A percentile compares a stretch with the other conserved stretches of the same genome.
These are phyloP conservation scores for Eremomyces bilateralis DNA, from an alignment of 495 filamentous ascomycete species.

Conservation along the genomic window DNA sequence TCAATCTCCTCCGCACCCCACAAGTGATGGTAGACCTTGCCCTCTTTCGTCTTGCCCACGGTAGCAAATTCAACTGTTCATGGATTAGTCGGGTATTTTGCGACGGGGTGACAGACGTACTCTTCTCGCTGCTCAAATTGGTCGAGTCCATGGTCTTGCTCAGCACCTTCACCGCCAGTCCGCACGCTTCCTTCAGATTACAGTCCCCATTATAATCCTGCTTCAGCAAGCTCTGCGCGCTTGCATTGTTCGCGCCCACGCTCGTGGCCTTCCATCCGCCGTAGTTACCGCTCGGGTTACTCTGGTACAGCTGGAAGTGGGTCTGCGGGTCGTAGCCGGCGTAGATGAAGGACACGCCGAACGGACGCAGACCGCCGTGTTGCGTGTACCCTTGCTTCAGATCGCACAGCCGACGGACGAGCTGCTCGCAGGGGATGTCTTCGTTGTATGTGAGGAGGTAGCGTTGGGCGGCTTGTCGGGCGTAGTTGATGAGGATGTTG, in stretches of 20 bases:
- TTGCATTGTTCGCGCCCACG: constrained; percentile 93
- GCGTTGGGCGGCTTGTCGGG: constrained; percentile 83
- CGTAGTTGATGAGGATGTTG: constrained; percentile 99
- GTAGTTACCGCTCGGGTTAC: constrained; percentile 98
- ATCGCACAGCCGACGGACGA: constrained; percentile 90
- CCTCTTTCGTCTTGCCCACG: constrained; percentile 80
- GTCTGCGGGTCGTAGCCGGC: constrained; percentile 87
- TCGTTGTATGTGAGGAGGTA: constrained; percentile 99
- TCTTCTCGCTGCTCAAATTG: constrained; percentile 96
- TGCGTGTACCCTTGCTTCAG: constrained; percentile 99
- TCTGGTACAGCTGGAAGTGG: constrained; percentile 97
- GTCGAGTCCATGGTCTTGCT: constrained; percentile 99
- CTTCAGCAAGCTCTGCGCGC: constrained; percentile 91
- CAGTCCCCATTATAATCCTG: constrained; percentile 99
- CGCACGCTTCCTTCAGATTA: constrained; percentile 86
- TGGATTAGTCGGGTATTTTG: too few species aligned
- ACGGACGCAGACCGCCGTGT: constrained; percentile 90
- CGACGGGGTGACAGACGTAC: constrained; percentile 28
- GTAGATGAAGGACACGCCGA: constrained; percentile 99
- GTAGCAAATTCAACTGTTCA: constrained; percentile 87
- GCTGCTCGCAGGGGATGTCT: constrained; percentile 98
- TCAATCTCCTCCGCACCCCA: constrained; percentile 97
- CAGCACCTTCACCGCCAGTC: constrained; percentile 91
- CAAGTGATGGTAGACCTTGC: constrained; percentile 91
- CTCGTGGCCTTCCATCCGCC: constrained; percentile 98